Evolutionary conservation across 208 protist species (phyloP).

Genomic region (Leptomonas seymouri): DNA sequence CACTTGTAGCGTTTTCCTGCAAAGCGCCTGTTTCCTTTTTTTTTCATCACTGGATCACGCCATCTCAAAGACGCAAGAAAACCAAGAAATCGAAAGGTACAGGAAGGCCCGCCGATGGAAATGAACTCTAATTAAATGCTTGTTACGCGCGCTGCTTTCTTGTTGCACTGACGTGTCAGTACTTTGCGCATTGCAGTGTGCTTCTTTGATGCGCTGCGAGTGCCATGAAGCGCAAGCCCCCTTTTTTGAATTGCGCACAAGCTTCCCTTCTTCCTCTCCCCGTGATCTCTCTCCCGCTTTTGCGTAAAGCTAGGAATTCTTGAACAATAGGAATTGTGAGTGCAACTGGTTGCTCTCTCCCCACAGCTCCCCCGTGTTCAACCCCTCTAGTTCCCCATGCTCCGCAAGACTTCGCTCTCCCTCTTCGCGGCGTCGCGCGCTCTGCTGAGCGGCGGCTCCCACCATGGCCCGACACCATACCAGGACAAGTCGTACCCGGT

Average conservation of each 20-base stretch:
- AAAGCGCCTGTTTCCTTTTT: not conserved
- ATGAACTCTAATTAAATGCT: too few relatives aligned
- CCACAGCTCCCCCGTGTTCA: not conserved
- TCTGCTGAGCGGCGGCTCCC: conserved; percentile 52
- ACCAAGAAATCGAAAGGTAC: too few relatives aligned
- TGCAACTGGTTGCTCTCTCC: conserved; percentile 21
- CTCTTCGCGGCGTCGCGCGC: conserved; percentile 68
- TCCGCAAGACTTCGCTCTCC: conserved; percentile 73
- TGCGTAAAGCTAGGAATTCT: not conserved
- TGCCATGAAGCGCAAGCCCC: too few relatives aligned
- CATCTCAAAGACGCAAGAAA: too few relatives aligned
- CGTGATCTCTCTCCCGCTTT: not conserved
- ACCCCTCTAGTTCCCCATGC: conserved; percentile 43
- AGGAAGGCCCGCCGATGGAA: too few relatives aligned
- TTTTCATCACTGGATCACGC: too few relatives aligned
- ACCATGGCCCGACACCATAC: conserved; percentile 72
- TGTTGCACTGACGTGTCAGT: too few relatives aligned
- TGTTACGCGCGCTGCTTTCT: too few relatives aligned
- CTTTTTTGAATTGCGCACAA: conserved; percentile 7
- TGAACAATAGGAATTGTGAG: conserved; percentile 17
- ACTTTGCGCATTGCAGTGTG: too few relatives aligned
- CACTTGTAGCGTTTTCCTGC: not conserved
- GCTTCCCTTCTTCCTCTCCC: conserved; percentile 5
- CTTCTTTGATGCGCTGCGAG: too few relatives aligned
- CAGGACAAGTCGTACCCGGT: conserved; percentile 87